Conservation (phyloP, 2,329 filamentous ascomycete species). For the Neurospora sp. region DNA sequence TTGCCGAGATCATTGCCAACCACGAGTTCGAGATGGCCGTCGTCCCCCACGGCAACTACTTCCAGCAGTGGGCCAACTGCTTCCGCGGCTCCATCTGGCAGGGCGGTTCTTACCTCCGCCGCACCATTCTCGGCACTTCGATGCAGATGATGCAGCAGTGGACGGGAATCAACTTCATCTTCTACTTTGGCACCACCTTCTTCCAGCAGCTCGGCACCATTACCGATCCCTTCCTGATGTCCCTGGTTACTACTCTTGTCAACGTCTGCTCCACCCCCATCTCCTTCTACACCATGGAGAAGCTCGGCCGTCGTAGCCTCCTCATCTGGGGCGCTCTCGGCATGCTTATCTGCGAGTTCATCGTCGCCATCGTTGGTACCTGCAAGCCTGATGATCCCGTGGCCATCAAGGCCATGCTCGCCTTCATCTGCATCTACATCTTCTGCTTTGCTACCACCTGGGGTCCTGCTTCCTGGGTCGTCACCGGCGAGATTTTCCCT, state of each 20-base stretch:
- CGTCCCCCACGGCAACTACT: conserved; percentile 45
- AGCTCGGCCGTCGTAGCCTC: conserved; percentile 55
- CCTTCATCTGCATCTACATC: conserved; percentile 71
- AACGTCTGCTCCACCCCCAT: conserved; percentile 64
- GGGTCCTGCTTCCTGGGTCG: conserved; percentile 56
- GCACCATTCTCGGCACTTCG: conserved; percentile 44
- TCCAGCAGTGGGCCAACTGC: conserved; percentile 48
- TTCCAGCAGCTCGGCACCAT: conserved; percentile 57
- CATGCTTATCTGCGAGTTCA: conserved; percentile 62
- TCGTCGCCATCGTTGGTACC: conserved; percentile 53
- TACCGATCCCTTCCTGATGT: conserved; percentile 58
- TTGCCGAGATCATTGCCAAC: conserved; percentile 67
- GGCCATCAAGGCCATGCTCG: conserved; percentile 45
- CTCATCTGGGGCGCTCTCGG: conserved; percentile 59
- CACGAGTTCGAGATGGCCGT: conserved; percentile 55
- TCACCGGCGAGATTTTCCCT: conserved; percentile 68
- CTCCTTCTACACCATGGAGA: conserved; percentile 64
- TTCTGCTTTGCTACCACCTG: conserved; percentile 70
- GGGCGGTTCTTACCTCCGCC: conserved; percentile 45
- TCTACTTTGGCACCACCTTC: conserved; percentile 61
- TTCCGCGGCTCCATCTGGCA: conserved; percentile 44
- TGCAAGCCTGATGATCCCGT: conserved; percentile 30
- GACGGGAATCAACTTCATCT: conserved; percentile 61
- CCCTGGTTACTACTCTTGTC: conserved; percentile 61
- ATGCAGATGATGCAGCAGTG: conserved; percentile 56